A percentile compares a stretch with the other conserved stretches of the same genome.
phyloP scores from a whole-genome alignment of 352 stramenopile genomes.

The Thalassiosira ordinaria region DNA sequence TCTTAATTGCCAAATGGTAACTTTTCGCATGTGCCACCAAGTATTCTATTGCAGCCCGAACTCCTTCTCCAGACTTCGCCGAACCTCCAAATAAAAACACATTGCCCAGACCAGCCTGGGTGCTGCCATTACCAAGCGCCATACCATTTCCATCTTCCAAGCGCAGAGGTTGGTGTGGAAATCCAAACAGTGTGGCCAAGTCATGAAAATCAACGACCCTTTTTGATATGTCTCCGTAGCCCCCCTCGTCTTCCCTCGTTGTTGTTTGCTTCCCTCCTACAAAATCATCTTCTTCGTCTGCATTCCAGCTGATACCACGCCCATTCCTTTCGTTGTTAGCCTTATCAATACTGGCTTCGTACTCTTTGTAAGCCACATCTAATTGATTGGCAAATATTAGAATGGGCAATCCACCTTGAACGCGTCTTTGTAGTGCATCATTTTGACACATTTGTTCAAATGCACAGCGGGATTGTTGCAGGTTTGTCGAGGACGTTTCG shows the following conservation, averaged over 20 bases:
- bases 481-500: slow-evolving; percentile 33
- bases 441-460: slow-evolving; percentile 46
- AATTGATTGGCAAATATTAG: slow-evolving; percentile 56
- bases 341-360: slow-evolving; percentile 24
- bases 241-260: not conserved
- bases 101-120: slow-evolving; percentile 48
- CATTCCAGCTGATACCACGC: slow-evolving; percentile 40
- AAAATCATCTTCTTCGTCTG: slow-evolving; percentile 51
- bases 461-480: slow-evolving; percentile 28
- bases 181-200: slow-evolving; percentile 37
- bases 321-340: slow-evolving; percentile 11
- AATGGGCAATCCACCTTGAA: slow-evolving; percentile 41
- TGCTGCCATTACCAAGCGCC: slow-evolving; percentile 24
- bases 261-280: slow-evolving; percentile 27
- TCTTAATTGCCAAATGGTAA: slow-evolving; percentile 32
- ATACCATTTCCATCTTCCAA: slow-evolving; percentile 21
- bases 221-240: slow-evolving; percentile 24
- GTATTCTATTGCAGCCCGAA: slow-evolving; percentile 72
- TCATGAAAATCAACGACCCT: slow-evolving; percentile 37
- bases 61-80: slow-evolving; percentile 70
- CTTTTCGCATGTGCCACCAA: slow-evolving; percentile 36
- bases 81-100: slow-evolving; percentile 70
- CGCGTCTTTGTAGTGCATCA: slow-evolving; percentile 21
- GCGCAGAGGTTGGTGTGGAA: slow-evolving; percentile 9
- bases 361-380: slow-evolving; percentile 53